Evolutionary conservation across 2,329 filamentous ascomycete genomes (phyloP).

Genomic region (Neopestalotiopsis rosae): DNA sequence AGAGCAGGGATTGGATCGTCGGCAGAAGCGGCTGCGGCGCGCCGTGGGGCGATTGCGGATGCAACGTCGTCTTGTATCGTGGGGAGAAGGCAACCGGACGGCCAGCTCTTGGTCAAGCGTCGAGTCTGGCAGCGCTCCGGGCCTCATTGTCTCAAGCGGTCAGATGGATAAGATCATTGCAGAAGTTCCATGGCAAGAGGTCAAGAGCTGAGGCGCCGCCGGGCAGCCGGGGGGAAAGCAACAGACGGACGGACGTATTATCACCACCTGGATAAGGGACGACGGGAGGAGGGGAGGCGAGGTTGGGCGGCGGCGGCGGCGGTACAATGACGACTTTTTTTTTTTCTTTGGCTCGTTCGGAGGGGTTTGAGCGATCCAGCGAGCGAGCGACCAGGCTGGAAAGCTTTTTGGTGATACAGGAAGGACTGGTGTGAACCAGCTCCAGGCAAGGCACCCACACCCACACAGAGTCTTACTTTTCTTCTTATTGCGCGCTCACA

Average conservation of each 20-base stretch:
- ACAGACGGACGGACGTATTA: background rate
- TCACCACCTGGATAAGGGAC: constrained; percentile 18
- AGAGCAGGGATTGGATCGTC: background rate
- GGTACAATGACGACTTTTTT: constrained; percentile 17
- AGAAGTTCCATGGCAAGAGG: constrained; percentile 20
- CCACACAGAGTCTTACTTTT: constrained; percentile 8
- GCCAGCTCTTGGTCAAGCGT: constrained; percentile 37
- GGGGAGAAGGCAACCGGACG: constrained; percentile 34
- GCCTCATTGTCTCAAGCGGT: constrained; percentile 41
- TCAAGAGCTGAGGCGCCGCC: constrained; percentile 5
- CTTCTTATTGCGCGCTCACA: constrained; percentile 3
- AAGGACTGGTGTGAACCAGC: background rate
- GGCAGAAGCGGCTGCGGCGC: constrained; percentile 28
- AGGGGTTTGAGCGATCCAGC: background rate
- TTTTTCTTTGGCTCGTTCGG: background rate
- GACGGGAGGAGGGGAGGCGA: constrained; percentile 11
- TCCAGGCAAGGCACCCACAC: constrained; percentile 12
- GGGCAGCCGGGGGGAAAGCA: background rate
- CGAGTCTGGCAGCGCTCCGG: constrained; percentile 35
- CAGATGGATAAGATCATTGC: constrained; percentile 31
- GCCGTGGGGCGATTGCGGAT: constrained; percentile 36
- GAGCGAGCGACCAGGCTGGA: background rate
- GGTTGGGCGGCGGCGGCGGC: constrained; percentile 13
- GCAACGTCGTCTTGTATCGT: constrained; percentile 35
- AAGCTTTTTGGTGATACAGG: constrained; percentile 13